Base-by-base conservation (phyloP, 495 filamentous ascomycete species). In the Astrothelium subdiscretum region DNA sequence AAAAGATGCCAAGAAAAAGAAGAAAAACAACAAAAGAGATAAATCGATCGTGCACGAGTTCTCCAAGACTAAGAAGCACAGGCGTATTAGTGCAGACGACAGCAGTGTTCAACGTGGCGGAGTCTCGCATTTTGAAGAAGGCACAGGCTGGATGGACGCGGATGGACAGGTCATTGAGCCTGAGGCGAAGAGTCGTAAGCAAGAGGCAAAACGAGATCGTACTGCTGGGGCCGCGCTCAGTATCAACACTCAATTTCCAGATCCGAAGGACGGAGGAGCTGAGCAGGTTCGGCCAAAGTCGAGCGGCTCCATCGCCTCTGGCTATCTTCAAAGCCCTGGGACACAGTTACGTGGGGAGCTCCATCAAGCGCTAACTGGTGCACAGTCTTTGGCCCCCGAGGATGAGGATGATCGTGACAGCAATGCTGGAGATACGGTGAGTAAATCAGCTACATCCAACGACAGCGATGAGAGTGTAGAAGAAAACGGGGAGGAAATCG, bases 121-220 rank as follows among this genome's bases (percentile, higher is more conserved):
- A 13, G 70, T 72, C 10, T 68, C 68, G 10, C 80, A 84, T 59
- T 91, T 80, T 70, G 75, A 88, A 20, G 85, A 97, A 31, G 90
- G 85, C 18, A 88, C 89, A 66, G 92, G 94, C 0, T 97, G 94
- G 94, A 79, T 95, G 3, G 88, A 96, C 69, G 82, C 83, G 66
- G 76, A 84, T 20, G 94, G 91, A 1, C 83, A 86, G 59, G 68
- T 96, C 24, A 83, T 94, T 11, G 87, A 96, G 78, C 69, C 63
- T 59, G 64, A 68, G 65, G 67, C 64, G 67, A 73, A 68, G 43
- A 62, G 57, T 3, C 66, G 59, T 40, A 72, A 61, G 59, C 63
- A 43, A 57, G 65, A 60, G 62, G 38, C 26, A 59, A 68, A 59
- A 59, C 61, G 38, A 59, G 64, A 59, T 69, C 65, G 27, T 67